A percentile compares a stretch with the other conserved stretches of the same genome.
Evolutionary conservation across 2,329 filamentous ascomycete genomes (phyloP).

Genomic region (Trichoderma harzianum): DNA sequence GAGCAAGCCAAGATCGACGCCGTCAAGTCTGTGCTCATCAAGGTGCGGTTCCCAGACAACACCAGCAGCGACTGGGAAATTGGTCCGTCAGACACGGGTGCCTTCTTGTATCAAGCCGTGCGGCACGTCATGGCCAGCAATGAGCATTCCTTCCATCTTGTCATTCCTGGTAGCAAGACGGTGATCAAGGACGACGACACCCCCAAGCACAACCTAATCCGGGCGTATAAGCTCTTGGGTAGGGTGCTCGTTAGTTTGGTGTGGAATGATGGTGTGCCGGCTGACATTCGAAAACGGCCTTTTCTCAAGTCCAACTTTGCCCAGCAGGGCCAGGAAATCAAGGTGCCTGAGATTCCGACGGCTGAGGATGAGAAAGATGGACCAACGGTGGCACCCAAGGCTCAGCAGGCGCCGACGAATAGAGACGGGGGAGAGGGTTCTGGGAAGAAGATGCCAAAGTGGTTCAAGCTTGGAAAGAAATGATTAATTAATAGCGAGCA

Average conservation of each 20-base stretch:
- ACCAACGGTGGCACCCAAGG: slow-evolving; percentile 22
- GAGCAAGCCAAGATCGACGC: slow-evolving; percentile 63
- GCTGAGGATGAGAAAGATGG: slow-evolving; percentile 37
- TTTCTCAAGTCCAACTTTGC: slow-evolving; percentile 59
- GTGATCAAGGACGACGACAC: slow-evolving; percentile 46
- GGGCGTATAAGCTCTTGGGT: slow-evolving; percentile 66
- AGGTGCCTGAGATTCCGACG: slow-evolving; percentile 55
- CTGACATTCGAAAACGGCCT: slow-evolving; percentile 50
- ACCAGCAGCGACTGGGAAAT: slow-evolving; percentile 73
- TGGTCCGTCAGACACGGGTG: slow-evolving; percentile 63
- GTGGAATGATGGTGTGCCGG: slow-evolving; percentile 65
- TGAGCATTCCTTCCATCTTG: slow-evolving; percentile 67
- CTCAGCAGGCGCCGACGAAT: slow-evolving; percentile 34
- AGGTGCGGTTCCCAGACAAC: slow-evolving; percentile 85
- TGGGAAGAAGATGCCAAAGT: slow-evolving; percentile 59
- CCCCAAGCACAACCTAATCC: slow-evolving; percentile 59
- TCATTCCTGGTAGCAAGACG: slow-evolving; percentile 55
- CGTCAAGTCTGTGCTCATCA: slow-evolving; percentile 67
- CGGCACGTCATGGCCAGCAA: slow-evolving; percentile 64
- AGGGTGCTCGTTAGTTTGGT: slow-evolving; percentile 71
- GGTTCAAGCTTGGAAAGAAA: slow-evolving; percentile 73
- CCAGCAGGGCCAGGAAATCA: slow-evolving; percentile 62
- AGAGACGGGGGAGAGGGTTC: slow-evolving; percentile 39
- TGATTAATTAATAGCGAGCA: slow-evolving; percentile 29
- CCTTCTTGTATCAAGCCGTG: slow-evolving; percentile 71